A percentile compares a stretch with the other conserved stretches of the same genome.
phyloP scores from a whole-genome alignment of 345 rosid genomes.

The Sisymbrium irio region DNA sequence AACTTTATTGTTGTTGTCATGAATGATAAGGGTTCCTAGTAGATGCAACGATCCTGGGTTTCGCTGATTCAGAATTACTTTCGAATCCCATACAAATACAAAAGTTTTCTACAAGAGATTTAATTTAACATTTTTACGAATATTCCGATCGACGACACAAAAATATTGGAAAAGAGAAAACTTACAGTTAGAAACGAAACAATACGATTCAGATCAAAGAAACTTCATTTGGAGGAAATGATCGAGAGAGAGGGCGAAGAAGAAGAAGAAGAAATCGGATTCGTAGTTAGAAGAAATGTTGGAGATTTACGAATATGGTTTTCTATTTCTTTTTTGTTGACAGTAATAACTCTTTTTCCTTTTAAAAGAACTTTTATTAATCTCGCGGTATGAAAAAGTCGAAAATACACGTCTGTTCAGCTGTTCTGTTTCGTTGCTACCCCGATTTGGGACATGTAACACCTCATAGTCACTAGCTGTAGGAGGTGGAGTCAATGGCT shows the following conservation, averaged over 20 bases:
- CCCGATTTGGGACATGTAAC: constrained; percentile 23
- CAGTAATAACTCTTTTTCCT: background rate
- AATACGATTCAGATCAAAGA: constrained; percentile 12
- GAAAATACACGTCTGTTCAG: background rate
- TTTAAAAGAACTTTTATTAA: background rate
- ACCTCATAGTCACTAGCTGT: background rate
- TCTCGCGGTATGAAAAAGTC: background rate
- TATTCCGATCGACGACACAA: background rate
- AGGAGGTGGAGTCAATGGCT: no score
- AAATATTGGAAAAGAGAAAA: background rate
- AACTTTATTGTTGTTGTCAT: background rate
- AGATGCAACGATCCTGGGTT: constrained; percentile 12
- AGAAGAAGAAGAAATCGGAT: background rate
- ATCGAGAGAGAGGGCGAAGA: background rate
- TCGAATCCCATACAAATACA: background rate
- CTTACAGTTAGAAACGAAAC: constrained; percentile 12
- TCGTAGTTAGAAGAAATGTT: background rate
- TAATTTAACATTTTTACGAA: background rate
- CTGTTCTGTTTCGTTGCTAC: constrained; percentile 12
- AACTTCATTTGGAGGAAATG: background rate
- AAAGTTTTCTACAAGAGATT: background rate
- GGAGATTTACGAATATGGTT: background rate
- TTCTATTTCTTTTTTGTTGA: background rate
- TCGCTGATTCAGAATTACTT: background rate
- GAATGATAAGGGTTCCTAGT: constrained; percentile 5